These are phyloP conservation scores for Boechera divaricarpa DNA, from an alignment of 345 rosid genomes.

Conservation along the genomic window DNA sequence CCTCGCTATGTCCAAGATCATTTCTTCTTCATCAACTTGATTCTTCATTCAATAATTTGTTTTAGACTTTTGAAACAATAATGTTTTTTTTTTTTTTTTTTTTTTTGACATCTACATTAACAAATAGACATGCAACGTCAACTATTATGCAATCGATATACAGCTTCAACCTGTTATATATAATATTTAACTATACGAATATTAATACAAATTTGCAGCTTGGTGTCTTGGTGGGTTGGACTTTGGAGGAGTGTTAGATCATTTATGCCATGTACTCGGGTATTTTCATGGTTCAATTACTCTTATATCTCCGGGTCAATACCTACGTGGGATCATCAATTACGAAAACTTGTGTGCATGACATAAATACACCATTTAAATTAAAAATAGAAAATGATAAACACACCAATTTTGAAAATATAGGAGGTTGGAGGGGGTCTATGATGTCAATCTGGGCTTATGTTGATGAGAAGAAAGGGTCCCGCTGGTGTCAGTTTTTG, in stretches of 20 bases:
- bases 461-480: too few relatives aligned
- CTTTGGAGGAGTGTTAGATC: not conserved
- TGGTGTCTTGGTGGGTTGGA: not conserved
- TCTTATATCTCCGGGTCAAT: not conserved
- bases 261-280: not conserved
- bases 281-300: not conserved
- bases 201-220: constrained; percentile 5
- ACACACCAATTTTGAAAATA: not conserved
- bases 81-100: not conserved
- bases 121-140: constrained; percentile 18
- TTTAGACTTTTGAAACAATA: constrained; percentile 28
- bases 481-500: too few relatives aligned
- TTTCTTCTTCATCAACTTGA: constrained; percentile 27
- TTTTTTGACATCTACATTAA: constrained; percentile 27
- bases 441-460: too few relatives aligned
- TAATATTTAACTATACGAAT: not conserved
- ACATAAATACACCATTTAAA: not conserved
- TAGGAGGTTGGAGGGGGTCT: too few relatives aligned
- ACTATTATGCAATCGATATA: constrained; percentile 16
- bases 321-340: not conserved
- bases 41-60: constrained; percentile 30
- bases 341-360: not conserved
- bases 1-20: not conserved
- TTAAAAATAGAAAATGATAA: not conserved
- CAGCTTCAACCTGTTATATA: not conserved